Evolutionary conservation across 129 eudicot genomes (phyloP), one percentile per base, ranked within the genome.

Genomic region (Deinandra increscens): DNA sequence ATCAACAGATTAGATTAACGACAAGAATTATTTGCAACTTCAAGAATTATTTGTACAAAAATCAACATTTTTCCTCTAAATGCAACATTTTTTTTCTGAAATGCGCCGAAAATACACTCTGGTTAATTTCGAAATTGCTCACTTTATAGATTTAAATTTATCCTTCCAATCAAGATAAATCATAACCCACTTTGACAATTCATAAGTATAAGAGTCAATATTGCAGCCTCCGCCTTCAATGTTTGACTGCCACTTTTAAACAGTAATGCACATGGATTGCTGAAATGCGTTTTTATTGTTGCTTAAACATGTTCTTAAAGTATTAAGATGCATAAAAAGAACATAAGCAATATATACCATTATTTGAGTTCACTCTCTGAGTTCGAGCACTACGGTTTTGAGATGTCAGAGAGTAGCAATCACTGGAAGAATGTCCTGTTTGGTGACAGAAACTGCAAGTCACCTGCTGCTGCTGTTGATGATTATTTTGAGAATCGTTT

Each of bases 381-480:
- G 86, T 34, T 60, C 83, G 80, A 64, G 83, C 71, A 66, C 75
- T 81, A 42, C 76, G 81, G 39, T 86, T 82, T 33, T 80, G 89
- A 81, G 97, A 80, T 60, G 78, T 81, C 62, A 69, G 78, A 42
- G 86, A 81, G 68, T 86, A 91, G 66, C 90, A 86, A 67, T 76
- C 78, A 64, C 75, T 76, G 77, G 95, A 84, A 68, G 85, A 71
- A 72, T 86, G 91, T 56, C 89, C 92, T 12, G 81, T 74, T 71
- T 84, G 91, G 76, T 83, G 77, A 74, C 96, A 88, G 54, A 79
- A 77, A 51, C 68, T 68, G 76, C 96, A 81, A 81, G 82, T 51
- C 41, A 64, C 75, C 60, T 77, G 88, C 62, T 77, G 72, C 62
- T 77, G 72, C 37, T 75, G 71, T 1, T 46, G 60, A 20, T 54